These are phyloP conservation scores for Pseudogymnoascus sp. DNA, from an alignment of 2,329 filamentous ascomycete species.

Conservation along the genomic window DNA sequence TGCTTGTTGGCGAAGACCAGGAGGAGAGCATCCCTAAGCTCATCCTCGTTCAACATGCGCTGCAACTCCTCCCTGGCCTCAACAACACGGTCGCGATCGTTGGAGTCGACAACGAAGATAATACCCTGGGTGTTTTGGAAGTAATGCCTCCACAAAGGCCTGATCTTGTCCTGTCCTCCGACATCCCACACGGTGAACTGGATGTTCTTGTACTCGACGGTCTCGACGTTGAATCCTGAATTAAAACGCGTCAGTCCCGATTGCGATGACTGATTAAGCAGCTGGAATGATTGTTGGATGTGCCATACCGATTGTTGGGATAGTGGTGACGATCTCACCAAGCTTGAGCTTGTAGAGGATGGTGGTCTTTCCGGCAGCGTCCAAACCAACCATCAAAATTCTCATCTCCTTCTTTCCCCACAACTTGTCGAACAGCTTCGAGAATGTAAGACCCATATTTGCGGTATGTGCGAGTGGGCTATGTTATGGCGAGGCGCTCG, in stretches of 20 bases:
- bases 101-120: conserved; percentile 99
- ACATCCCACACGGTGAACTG: conserved; percentile 99
- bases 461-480: conserved; percentile 40
- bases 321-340: conserved; percentile 97
- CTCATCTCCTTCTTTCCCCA: conserved; percentile 99
- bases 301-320: conserved; percentile 85
- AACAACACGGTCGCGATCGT: conserved; percentile 95
- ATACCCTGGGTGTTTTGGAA: conserved; percentile 99
- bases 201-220: conserved; percentile 99
- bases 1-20: conserved; percentile 99
- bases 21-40: conserved; percentile 94
- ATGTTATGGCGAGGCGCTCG: conserved; percentile 30
- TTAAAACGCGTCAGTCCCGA: conserved; percentile 4
- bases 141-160: conserved; percentile 98
- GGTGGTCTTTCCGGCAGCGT: conserved; percentile 99
- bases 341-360: conserved; percentile 99
- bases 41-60: conserved; percentile 97
- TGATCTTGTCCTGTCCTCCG: conserved; percentile 99
- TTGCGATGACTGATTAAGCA: not conserved
- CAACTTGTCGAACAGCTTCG: conserved; percentile 91
- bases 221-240: conserved; percentile 97
- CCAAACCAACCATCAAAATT: conserved; percentile 99
- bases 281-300: not conserved
- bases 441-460: conserved; percentile 97
- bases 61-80: conserved; percentile 95